phyloP scores from a whole-genome alignment of 108 stramenopile genomes.

The Nitzschia inconspicua region DNA sequence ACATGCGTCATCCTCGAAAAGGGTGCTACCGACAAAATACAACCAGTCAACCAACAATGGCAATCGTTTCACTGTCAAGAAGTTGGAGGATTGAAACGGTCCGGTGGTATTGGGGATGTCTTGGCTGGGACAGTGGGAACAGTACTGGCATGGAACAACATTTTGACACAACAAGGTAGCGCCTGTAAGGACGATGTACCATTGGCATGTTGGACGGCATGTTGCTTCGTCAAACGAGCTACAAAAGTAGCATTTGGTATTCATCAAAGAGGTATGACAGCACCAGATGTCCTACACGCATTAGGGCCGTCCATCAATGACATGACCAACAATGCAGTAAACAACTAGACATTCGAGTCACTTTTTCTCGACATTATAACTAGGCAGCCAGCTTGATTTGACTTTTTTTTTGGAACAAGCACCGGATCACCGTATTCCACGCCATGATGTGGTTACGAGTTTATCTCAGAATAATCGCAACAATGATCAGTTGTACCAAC shows the following conservation, averaged over 20 bases:
- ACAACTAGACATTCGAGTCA: too few relatives aligned
- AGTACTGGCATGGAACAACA: constrained; percentile 73
- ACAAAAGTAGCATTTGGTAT: constrained; percentile 65
- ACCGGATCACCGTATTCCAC: too few relatives aligned
- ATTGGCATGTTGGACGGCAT: constrained; percentile 72
- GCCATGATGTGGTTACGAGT: too few relatives aligned
- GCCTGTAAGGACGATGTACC: constrained; percentile 26
- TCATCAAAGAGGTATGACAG: constrained; percentile 80
- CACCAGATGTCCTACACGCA: constrained; percentile 74
- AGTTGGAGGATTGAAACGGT: constrained; percentile 86
- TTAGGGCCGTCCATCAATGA: constrained; percentile 59
- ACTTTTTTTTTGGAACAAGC: too few relatives aligned
- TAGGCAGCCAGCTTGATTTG: too few relatives aligned
- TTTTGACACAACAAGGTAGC: constrained; percentile 33
- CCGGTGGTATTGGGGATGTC: constrained; percentile 97
- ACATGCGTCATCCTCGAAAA: constrained; percentile 24
- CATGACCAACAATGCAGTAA: constrained; percentile 30
- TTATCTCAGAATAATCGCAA: too few relatives aligned
- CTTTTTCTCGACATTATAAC: too few relatives aligned
- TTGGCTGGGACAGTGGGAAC: constrained; percentile 82
- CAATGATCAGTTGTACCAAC: too few relatives aligned
- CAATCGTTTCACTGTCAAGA: constrained; percentile 55
- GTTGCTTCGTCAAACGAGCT: constrained; percentile 67
- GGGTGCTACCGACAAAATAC: constrained; percentile 23
- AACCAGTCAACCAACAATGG: constrained; percentile 15